These are phyloP conservation scores for Moesziomyces globuligerus DNA, from an alignment of 1,284 basidiomycete species.

Conservation along the genomic window DNA sequence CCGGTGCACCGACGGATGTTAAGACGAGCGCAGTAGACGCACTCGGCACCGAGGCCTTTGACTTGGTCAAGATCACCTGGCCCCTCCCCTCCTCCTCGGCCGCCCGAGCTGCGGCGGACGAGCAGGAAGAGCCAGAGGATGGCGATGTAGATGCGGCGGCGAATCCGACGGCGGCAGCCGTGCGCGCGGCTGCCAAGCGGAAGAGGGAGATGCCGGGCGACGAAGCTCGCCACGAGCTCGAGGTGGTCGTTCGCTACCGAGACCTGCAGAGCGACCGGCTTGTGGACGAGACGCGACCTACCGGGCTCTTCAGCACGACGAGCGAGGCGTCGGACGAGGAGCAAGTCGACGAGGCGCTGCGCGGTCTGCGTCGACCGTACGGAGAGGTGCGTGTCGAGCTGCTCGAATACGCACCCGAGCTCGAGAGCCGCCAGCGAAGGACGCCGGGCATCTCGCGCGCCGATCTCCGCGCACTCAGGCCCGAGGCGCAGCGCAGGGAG, in stretches of 20 bases:
- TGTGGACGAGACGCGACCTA: conserved; percentile 32
- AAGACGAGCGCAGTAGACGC: conserved; percentile 19
- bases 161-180: conserved; percentile 17
- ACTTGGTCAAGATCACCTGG: conserved; percentile 47
- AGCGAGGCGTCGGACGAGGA: background rate
- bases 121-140: background rate
- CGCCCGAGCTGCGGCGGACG: background rate
- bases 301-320: conserved; percentile 3
- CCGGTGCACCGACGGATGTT: background rate
- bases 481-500: conserved; percentile 12
- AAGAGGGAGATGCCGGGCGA: conserved; percentile 24
- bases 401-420: conserved; percentile 37
- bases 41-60: conserved; percentile 42
- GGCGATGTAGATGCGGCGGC: conserved; percentile 4
- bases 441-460: conserved; percentile 28
- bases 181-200: conserved; percentile 19
- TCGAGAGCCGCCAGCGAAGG: conserved; percentile 29
- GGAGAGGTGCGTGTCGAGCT: conserved; percentile 35
- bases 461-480: conserved; percentile 29
- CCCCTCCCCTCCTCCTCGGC: conserved; percentile 23
- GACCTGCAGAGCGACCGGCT: conserved; percentile 46
- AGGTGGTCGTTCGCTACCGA: conserved; percentile 35
- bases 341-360: conserved; percentile 6
- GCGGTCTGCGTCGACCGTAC: conserved; percentile 22
- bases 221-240: conserved; percentile 21